phyloP scores from a whole-genome alignment of 305 asterid species.

The Striga hermonthica region DNA sequence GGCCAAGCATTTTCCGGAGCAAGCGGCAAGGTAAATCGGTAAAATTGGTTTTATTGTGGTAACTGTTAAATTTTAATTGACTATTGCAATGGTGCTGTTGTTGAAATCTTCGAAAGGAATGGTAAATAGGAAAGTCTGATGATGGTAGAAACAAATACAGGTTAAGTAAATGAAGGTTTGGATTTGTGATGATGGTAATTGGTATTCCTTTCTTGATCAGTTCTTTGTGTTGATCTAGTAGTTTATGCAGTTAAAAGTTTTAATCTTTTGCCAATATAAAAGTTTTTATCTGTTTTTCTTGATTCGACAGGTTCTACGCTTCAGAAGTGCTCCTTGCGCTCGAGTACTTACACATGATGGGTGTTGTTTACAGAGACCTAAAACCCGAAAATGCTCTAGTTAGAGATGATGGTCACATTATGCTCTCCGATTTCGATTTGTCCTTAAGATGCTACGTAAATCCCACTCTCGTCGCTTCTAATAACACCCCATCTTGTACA shows the following conservation, averaged over 20 bases:
- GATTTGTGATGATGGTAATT: conserved; percentile 11
- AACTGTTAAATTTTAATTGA: background rate
- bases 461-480: conserved; percentile 69
- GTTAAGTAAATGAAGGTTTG: no score
- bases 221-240: background rate
- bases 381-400: conserved; percentile 93
- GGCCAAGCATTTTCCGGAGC: conserved; percentile 83
- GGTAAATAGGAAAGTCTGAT: no score
- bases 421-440: conserved; percentile 89
- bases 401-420: conserved; percentile 90
- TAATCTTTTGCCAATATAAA: no score
- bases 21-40: conserved; percentile 67
- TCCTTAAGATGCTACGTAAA: conserved; percentile 70
- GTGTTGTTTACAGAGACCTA: conserved; percentile 81
- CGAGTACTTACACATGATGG: conserved; percentile 95
- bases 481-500: conserved; percentile 45
- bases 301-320: conserved; percentile 66
- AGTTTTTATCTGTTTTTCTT: background rate
- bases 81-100: background rate
- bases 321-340: conserved; percentile 88
- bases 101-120: no score
- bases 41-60: conserved; percentile 25
- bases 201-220: conserved; percentile 10
- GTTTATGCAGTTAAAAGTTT: no score
- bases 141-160: no score